Evolutionary conservation across 2,329 filamentous ascomycete species (phyloP).

Genomic region (Parastagonospora avenae): DNA sequence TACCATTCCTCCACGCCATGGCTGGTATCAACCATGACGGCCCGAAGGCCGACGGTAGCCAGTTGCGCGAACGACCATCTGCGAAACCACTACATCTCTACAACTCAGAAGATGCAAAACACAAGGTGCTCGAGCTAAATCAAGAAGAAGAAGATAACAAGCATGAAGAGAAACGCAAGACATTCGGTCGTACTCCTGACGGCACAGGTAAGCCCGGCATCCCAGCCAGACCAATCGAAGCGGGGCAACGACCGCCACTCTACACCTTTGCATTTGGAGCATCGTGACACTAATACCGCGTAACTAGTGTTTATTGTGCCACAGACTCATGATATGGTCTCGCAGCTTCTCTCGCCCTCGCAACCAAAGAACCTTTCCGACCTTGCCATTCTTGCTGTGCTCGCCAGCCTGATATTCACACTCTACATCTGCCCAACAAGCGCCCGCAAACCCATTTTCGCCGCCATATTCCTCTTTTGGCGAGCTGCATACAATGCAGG

Average conservation of each 20-base stretch:
- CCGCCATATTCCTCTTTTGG: constrained; percentile 88
- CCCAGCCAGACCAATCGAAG: not conserved
- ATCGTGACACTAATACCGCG: constrained; percentile 17
- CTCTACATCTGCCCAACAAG: constrained; percentile 73
- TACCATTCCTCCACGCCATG: constrained; percentile 26
- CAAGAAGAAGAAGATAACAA: constrained; percentile 54
- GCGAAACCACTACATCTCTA: constrained; percentile 35
- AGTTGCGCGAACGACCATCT: constrained; percentile 36
- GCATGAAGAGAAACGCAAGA: constrained; percentile 69
- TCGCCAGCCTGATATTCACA: constrained; percentile 74
- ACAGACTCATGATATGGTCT: constrained; percentile 98
- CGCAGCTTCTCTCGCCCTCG: constrained; percentile 89
- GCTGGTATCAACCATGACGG: constrained; percentile 23
- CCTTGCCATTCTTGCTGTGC: constrained; percentile 75
- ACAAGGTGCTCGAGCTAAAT: constrained; percentile 57
- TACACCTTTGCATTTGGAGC: not conserved
- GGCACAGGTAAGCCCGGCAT: constrained; percentile 73
- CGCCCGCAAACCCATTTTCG: constrained; percentile 78
- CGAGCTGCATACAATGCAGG: constrained; percentile 89
- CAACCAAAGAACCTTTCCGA: constrained; percentile 96
- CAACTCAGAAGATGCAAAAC: constrained; percentile 48
- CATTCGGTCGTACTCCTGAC: constrained; percentile 87
- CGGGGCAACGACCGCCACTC: not conserved
- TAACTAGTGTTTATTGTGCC: constrained; percentile 88
- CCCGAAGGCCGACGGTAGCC: constrained; percentile 33